Evolutionary conservation across 2,329 filamentous ascomycete genomes (phyloP), one percentile per base, ranked within the genome.

Genomic region (Chaetomiaceae sp.): DNA sequence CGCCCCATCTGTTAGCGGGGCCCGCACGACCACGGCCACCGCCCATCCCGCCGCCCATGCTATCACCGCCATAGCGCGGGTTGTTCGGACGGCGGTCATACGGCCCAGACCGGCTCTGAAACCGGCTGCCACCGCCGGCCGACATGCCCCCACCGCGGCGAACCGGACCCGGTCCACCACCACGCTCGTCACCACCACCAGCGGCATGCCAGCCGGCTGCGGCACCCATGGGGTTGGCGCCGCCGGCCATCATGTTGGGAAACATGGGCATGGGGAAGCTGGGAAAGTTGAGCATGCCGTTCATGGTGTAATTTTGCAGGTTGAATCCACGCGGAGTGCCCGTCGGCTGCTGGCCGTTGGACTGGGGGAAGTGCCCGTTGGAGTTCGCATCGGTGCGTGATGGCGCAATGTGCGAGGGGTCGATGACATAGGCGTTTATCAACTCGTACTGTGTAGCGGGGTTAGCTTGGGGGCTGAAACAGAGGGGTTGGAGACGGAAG

Each of bases 261-360:
- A 74, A 81, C 51, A 66, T 61, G 46, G 70, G 30, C 45, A 49
- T 71, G 6, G 53, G 44, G 34, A 55, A 82, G 37, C 76, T 70
- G 47, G 82, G 77, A 65, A 85, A 79, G 16, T 76, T 70, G 65
- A 84, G 75, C 64, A 80, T 79, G 52, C 70, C 73, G 55, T 77
- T 78, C 70, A 83, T 74, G 37, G 76, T 70, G 65, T 87, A 86
- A 62, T 85, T 87, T 50, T 87, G 79, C 23, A 97, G 74, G 63
- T 89, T 95, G 74, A 97, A 97, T 0, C 91, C 91, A 27, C 92
- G 85, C 31, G 92, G 92, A 5, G 92, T 96, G 40, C 92, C 92
- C 5, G 85, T 82, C 34, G 84, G 82, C 45, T 83, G 79, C 61
- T 92, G 87, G 17, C 84, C 82, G 61, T 86, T 88, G 42, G 82